Percentiles rank a stretch among this genome's conserved stretches.
Conservation (phyloP, 179 eudicot genomes). For the Silene vulgaris region DNA sequence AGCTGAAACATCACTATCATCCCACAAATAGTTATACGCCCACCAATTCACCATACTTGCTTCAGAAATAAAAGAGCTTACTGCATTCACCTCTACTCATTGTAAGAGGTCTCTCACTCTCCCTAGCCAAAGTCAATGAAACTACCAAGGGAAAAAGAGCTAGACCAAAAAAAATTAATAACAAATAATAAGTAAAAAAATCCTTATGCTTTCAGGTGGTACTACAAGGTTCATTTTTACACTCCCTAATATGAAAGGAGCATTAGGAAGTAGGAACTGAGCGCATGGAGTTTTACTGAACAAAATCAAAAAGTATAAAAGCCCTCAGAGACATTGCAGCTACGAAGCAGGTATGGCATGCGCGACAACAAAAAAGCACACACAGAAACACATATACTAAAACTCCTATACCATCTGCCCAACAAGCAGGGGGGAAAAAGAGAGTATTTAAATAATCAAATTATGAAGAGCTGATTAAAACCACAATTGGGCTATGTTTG, state of each 20-base stretch:
- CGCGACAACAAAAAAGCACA: too few relatives aligned
- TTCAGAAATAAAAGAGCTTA: neutral
- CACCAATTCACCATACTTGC: neutral
- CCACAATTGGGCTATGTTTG: neutral
- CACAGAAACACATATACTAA: too few relatives aligned
- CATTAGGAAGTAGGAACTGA: too few relatives aligned
- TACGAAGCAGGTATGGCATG: too few relatives aligned
- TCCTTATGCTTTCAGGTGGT: neutral
- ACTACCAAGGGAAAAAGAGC: neutral
- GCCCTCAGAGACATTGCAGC: too few relatives aligned
- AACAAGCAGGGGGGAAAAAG: neutral
- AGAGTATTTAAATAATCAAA: neutral
- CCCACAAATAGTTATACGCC: neutral
- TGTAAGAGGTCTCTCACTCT: too few relatives aligned
- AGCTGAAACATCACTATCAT: neutral
- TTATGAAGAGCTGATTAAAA: neutral
- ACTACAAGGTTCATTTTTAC: neutral
- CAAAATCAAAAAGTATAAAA: too few relatives aligned
- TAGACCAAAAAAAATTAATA: too few relatives aligned
- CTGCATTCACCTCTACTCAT: too few relatives aligned
- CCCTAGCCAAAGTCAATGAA: neutral
- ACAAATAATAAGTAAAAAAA: too few relatives aligned
- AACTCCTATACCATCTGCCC: neutral
- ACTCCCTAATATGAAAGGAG: too few relatives aligned
- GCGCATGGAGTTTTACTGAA: too few relatives aligned